Evolutionary conservation across 306 rosid genomes (phyloP).

Genomic region (Herpetospermum pedunculosum): DNA sequence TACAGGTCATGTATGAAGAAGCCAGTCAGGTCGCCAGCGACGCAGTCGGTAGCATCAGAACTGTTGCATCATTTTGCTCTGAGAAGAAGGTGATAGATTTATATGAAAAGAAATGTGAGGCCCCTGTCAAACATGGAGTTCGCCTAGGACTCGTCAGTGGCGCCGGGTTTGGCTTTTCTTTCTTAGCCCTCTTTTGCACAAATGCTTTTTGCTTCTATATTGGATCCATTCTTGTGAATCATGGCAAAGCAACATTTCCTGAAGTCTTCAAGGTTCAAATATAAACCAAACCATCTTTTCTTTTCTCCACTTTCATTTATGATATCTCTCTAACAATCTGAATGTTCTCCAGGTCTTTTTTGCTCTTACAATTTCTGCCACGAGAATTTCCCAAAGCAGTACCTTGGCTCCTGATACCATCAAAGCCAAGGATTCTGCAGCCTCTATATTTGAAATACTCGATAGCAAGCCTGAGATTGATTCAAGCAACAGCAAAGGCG

Average conservation of each 20-base stretch:
- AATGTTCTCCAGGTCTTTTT: constrained; percentile 93
- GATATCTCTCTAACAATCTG: too few species aligned
- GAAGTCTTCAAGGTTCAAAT: constrained; percentile 93
- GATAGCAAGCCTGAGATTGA: constrained; percentile 62
- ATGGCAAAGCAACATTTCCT: constrained; percentile 51
- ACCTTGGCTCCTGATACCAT: constrained; percentile 62
- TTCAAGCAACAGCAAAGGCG: constrained; percentile 46
- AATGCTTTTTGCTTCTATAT: constrained; percentile 67
- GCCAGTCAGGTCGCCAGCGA: constrained; percentile 93
- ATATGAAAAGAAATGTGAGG: constrained; percentile 46
- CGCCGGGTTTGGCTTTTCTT: constrained; percentile 56
- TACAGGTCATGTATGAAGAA: constrained; percentile 78
- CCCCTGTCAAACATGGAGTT: constrained; percentile 49
- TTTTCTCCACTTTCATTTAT: too few species aligned
- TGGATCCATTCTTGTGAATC: constrained; percentile 50
- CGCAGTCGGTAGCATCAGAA: constrained; percentile 83
- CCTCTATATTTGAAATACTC: constrained; percentile 64
- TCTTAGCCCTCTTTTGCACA: constrained; percentile 42
- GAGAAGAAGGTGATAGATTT: constrained; percentile 72
- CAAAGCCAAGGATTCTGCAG: constrained; percentile 78
- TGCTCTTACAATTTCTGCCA: constrained; percentile 58
- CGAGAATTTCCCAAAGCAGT: constrained; percentile 52
- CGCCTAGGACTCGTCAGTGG: constrained; percentile 68
- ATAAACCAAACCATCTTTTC: too few species aligned
- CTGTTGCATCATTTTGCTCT: constrained; percentile 86